Percentiles rank a stretch among this genome's conserved stretches.
Evolutionary conservation across 371 early-diverging fungal genomes (phyloP).

Genomic region (Apophysomyces trapeziformis): DNA sequence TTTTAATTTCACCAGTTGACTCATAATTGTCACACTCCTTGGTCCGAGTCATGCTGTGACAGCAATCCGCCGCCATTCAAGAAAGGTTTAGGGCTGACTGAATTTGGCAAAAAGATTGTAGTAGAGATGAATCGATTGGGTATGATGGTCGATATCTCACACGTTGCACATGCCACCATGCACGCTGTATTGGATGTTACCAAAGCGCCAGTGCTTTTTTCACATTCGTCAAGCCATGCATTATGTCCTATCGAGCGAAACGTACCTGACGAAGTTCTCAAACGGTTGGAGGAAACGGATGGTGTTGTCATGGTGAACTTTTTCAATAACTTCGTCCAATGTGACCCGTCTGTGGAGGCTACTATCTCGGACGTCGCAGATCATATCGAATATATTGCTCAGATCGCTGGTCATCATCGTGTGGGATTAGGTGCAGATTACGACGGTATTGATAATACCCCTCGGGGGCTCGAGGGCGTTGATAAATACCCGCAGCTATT

Average conservation of each 20-base stretch:
- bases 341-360: slow-evolving; percentile 43
- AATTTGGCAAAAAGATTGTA: slow-evolving; percentile 59
- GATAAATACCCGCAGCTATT: slow-evolving; percentile 66
- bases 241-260: slow-evolving; percentile 62
- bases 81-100: slow-evolving; percentile 55
- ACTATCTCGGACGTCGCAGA: slow-evolving; percentile 61
- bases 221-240: slow-evolving; percentile 63
- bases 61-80: slow-evolving; percentile 51
- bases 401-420: slow-evolving; percentile 57
- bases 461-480: slow-evolving; percentile 67
- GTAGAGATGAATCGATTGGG: slow-evolving; percentile 73
- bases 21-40: slow-evolving; percentile 70
- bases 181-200: slow-evolving; percentile 57
- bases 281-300: slow-evolving; percentile 54
- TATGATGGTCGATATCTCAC: slow-evolving; percentile 73
- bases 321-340: slow-evolving; percentile 55
- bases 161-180: slow-evolving; percentile 69
- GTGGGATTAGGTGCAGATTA: slow-evolving; percentile 74
- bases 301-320: slow-evolving; percentile 74
- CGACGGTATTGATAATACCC: slow-evolving; percentile 61
- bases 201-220: slow-evolving; percentile 66
- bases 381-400: slow-evolving; percentile 62
- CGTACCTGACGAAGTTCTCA: slow-evolving; percentile 67
- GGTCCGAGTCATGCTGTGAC: slow-evolving; percentile 67
- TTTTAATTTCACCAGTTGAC: slow-evolving; percentile 43